Conservation (phyloP, 2,329 filamentous ascomycete species). For the Diaporthe sp. region DNA sequence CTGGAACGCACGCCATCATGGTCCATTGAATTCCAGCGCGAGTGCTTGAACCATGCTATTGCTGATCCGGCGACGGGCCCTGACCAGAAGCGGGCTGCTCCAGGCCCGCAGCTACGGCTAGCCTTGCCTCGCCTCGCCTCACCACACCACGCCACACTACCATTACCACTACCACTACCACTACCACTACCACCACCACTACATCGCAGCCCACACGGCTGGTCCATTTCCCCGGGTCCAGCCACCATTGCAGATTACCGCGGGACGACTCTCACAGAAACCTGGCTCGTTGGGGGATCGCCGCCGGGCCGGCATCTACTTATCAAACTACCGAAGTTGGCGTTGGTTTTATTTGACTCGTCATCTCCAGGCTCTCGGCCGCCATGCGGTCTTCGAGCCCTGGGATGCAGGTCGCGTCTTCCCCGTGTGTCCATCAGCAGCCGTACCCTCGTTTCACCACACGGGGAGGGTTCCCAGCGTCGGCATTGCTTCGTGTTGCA, state of each 20-base stretch:
- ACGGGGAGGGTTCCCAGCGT: background rate
- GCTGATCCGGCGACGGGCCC: conserved; percentile 19
- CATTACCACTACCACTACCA: background rate
- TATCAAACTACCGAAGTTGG: conserved; percentile 22
- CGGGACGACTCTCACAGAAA: conserved; percentile 1
- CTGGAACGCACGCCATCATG: conserved; percentile 21
- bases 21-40: conserved; percentile 30
- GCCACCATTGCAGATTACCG: conserved; percentile 5
- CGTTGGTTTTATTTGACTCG: conserved; percentile 11
- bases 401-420: conserved; percentile 27
- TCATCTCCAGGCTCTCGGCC: conserved; percentile 21
- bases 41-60: conserved; percentile 17
- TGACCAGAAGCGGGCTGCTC: conserved; percentile 1
- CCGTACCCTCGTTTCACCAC: background rate
- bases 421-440: conserved; percentile 6
- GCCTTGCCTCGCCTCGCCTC: conserved; percentile 5
- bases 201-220: background rate
- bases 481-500: conserved; percentile 6
- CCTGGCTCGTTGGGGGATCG: background rate
- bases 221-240: conserved; percentile 21
- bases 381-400: background rate
- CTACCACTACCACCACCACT: background rate
- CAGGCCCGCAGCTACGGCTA: conserved; percentile 13
- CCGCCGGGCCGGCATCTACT: conserved; percentile 21
- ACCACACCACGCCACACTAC: background rate